These are phyloP conservation scores for Lachancea sp. DNA, from an alignment of 805 yeast species.

Conservation along the genomic window DNA sequence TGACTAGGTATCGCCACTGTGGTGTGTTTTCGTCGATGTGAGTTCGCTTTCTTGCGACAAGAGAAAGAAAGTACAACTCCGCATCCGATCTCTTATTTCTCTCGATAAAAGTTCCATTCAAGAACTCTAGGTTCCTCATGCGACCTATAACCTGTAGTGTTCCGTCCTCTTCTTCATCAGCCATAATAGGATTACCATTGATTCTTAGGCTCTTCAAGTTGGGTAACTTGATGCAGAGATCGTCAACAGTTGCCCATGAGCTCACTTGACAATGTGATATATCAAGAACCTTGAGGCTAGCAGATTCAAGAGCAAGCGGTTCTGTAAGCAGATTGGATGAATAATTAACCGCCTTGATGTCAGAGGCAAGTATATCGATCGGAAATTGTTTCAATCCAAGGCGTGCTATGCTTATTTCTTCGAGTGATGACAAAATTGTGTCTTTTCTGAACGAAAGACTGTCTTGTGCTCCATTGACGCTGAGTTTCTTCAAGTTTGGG, in stretches of 20 bases:
- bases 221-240: constrained; percentile 31
- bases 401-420: constrained; percentile 20
- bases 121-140: constrained; percentile 30
- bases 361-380: background rate
- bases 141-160: constrained; percentile 42
- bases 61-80: constrained; percentile 59
- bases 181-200: constrained; percentile 46
- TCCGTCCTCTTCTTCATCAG: constrained; percentile 13
- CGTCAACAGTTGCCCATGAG: constrained; percentile 1
- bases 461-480: constrained; percentile 22
- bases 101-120: constrained; percentile 55
- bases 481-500: constrained; percentile 32
- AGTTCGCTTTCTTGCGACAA: constrained; percentile 33
- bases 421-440: constrained; percentile 11
- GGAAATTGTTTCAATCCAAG: constrained; percentile 11
- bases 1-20: constrained; percentile 41
- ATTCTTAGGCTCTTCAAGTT: constrained; percentile 42
- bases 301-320: background rate
- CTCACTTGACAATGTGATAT: background rate
- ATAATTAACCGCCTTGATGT: background rate
- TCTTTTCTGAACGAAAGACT: constrained; percentile 6
- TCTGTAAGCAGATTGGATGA: background rate
- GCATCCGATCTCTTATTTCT: constrained; percentile 50
- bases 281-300: background rate
- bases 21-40: constrained; percentile 15